Evolutionary conservation across 352 stramenopile genomes (phyloP).

Genomic region (Phytophthora pisi): DNA sequence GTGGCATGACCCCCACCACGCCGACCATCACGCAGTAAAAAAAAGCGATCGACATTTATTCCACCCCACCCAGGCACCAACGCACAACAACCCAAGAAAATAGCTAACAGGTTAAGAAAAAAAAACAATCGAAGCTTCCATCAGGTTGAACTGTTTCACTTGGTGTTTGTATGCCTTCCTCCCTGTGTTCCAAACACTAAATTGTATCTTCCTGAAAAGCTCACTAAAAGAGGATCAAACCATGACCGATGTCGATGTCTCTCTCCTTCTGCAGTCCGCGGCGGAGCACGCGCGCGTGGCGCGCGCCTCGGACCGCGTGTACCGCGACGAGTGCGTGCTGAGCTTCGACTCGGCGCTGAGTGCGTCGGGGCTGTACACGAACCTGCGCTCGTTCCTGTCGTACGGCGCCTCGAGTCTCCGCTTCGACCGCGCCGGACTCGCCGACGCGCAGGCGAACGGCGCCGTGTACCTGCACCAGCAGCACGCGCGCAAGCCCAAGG

Average conservation of each 20-base stretch:
- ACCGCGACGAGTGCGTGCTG: conserved; percentile 97
- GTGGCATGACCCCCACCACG: conserved; percentile 42
- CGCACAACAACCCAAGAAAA: background rate
- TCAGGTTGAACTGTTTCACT: background rate
- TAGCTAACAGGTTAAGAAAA: conserved; percentile 9
- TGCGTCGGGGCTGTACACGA: conserved; percentile 86
- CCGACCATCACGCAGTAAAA: conserved; percentile 31
- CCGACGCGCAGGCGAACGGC: conserved; percentile 14
- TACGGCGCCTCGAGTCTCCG: conserved; percentile 81
- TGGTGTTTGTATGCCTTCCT: conserved; percentile 1
- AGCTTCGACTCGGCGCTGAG: conserved; percentile 94
- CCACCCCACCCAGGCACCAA: background rate
- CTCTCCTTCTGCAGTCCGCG: conserved; percentile 32
- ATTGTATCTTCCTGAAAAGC: conserved; percentile 16
- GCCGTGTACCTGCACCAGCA: conserved; percentile 85
- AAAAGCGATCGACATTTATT: conserved; percentile 1
- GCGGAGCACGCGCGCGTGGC: conserved; percentile 54
- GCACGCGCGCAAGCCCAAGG: conserved; percentile 47
- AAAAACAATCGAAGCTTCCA: background rate
- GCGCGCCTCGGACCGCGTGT: conserved; percentile 81
- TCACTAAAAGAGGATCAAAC: background rate
- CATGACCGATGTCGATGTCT: conserved; percentile 14
- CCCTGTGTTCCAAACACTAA: conserved; percentile 1
- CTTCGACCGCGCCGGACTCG: conserved; percentile 49
- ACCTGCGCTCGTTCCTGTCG: conserved; percentile 93